These are phyloP conservation scores for Xylaria sp. DNA, from an alignment of 2,329 filamentous ascomycete genomes.

Conservation along the genomic window DNA sequence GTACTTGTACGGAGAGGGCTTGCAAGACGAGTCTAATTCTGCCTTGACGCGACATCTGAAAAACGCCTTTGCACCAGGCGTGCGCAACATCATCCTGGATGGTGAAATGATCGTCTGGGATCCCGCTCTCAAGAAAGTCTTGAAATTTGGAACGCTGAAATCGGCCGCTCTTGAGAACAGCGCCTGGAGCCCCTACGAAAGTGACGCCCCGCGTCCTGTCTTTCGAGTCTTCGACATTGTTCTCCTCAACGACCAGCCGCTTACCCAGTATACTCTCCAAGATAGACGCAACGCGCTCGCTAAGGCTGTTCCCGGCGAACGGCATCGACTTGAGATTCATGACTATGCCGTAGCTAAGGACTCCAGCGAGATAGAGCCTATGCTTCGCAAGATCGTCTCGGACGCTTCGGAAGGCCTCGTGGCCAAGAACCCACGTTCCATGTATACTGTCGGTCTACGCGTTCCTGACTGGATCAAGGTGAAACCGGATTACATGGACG, in stretches of 20 bases:
- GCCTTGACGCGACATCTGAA: constrained; percentile 81
- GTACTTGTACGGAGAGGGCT: constrained; percentile 83
- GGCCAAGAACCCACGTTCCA: constrained; percentile 87
- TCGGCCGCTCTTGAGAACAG: constrained; percentile 84
- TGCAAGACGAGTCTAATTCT: constrained; percentile 77
- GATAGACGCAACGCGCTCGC: constrained; percentile 80
- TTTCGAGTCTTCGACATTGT: constrained; percentile 91
- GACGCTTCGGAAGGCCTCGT: constrained; percentile 90
- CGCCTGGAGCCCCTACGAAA: constrained; percentile 72
- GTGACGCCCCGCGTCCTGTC: constrained; percentile 72
- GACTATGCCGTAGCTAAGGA: constrained; percentile 69
- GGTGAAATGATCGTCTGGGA: constrained; percentile 99
- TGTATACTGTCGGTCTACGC: constrained; percentile 85
- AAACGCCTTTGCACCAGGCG: constrained; percentile 75
- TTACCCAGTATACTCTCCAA: constrained; percentile 82
- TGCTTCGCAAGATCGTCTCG: constrained; percentile 81
- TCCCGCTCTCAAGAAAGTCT: constrained; percentile 79
- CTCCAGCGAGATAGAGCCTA: constrained; percentile 76
- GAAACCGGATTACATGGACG: constrained; percentile 97
- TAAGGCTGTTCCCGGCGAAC: constrained; percentile 70
- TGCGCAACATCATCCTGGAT: constrained; percentile 88
- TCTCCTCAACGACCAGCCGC: constrained; percentile 78
- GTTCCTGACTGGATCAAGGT: constrained; percentile 99
- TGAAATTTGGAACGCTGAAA: constrained; percentile 92
- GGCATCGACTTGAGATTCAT: constrained; percentile 84